Evolutionary conservation across 148 eudicot species (phyloP), one percentile per base, ranked within the genome.

Genomic region (Spergularia marina): DNA sequence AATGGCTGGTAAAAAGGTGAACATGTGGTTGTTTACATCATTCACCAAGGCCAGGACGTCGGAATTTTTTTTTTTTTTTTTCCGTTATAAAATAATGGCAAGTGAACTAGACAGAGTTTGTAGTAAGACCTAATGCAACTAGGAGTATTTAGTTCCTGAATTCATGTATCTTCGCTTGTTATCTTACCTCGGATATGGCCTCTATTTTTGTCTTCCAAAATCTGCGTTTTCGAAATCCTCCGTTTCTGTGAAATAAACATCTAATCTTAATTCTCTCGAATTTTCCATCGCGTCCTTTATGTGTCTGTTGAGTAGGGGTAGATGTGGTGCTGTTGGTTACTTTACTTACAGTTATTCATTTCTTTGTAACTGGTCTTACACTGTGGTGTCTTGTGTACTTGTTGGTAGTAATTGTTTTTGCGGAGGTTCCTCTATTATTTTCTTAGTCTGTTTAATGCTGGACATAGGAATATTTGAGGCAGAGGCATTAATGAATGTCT

Each of bases 401-500:
- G 9, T 2, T 65, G 49, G 44, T 75, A 66, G 25, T 44, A 21
- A 67, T 56, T 18, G 39, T 39, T 57, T 68, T 51, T 44, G 55
- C 14, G 56, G 41, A 7, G 14, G 25, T 10, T 68, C 30, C 40
- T 5, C 49, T 7, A 17, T 20, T 58, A 15, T n/a, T 7, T 7
- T 30, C 5, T 36, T 56, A 51, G 21, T 34, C 64, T 20, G 39
- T 25, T 47, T 62, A 41, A 13, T 25, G 57, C 17, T 39, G 20
- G 67, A 36, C 53, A 30, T 60, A n/a, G 65, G 41, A 39, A 17
- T 6, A 56, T 59, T 56, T 39, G 21, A 21, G 56, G 14, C 21
- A 16, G 17, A 23, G 56, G 18, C 44, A 11, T 58, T 75, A 6
- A 69, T 76, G 49, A 65, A 30, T 70, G 53, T 65, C 53, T 72